Conservation (phyloP, 176 grass and related monocot genomes). For the Secale cereale region DNA sequence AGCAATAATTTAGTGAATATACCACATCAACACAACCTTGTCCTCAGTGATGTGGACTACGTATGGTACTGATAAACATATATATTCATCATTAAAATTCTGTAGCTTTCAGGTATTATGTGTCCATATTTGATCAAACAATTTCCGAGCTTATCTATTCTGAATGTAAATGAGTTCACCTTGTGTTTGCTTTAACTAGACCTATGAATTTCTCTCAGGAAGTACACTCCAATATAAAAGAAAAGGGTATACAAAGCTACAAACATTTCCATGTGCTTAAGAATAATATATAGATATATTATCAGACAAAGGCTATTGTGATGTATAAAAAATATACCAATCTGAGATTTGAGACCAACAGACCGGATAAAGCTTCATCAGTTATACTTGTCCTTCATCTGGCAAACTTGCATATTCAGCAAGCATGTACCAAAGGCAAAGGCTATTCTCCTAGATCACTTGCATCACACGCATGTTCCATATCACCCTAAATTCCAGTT, state of each 20-base stretch:
- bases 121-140: not conserved
- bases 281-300: not conserved
- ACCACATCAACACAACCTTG: not conserved
- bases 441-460: not conserved
- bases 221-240: not conserved
- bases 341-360: not conserved
- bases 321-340: not conserved
- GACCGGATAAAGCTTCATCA: not conserved
- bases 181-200: not conserved
- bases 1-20: not conserved
- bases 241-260: not conserved
- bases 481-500: not conserved
- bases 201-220: not conserved
- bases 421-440: not conserved
- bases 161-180: not conserved
- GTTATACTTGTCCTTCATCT: not conserved
- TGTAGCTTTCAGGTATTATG: not conserved
- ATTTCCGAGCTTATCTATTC: not conserved
- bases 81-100: not conserved
- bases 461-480: slow-evolving; percentile 5
- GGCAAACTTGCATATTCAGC: slow-evolving; percentile 2
- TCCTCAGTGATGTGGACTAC: not conserved
- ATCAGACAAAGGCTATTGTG: not conserved
- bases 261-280: not conserved
- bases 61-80: not conserved